These are phyloP conservation scores for Graphilbum sp. DNA, from an alignment of 2,329 filamentous ascomycete species.

Conservation along the genomic window DNA sequence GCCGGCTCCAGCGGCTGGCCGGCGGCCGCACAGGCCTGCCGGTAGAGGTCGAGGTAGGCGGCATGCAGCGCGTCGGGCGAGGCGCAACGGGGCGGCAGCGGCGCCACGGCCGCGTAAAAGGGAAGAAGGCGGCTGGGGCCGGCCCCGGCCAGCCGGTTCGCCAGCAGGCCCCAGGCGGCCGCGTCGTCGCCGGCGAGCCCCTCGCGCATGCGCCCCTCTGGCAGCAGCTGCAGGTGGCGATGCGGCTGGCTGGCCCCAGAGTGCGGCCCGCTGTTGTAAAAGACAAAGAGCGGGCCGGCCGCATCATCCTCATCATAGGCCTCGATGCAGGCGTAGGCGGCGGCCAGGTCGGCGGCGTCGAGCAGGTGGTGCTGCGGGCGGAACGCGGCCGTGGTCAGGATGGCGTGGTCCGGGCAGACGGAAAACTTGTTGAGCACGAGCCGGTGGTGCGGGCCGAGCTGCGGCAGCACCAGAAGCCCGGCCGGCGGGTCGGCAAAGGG, in stretches of 20 bases:
- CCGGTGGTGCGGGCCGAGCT: constrained; percentile 29
- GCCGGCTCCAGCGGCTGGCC: background rate
- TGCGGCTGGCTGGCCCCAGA: constrained; percentile 60
- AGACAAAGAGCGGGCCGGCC: constrained; percentile 35
- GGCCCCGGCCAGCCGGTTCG: constrained; percentile 15
- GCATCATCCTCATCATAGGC: constrained; percentile 27
- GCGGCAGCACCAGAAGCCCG: constrained; percentile 36
- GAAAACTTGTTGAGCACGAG: constrained; percentile 65
- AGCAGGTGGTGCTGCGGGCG: constrained; percentile 49
- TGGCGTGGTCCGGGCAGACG: constrained; percentile 54
- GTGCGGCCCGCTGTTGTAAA: constrained; percentile 54
- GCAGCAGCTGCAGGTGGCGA: constrained; percentile 55
- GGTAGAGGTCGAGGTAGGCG: constrained; percentile 32
- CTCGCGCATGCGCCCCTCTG: constrained; percentile 44
- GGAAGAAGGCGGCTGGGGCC: background rate
- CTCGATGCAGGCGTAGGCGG: constrained; percentile 43
- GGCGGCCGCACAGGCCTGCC: constrained; percentile 24
- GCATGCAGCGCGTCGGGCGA: constrained; percentile 18
- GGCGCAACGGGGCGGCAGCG: background rate
- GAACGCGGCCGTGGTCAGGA: constrained; percentile 48
- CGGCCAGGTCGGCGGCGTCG: constrained; percentile 41
- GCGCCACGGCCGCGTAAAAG: constrained; percentile 5
- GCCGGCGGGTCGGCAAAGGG: constrained; percentile 46
- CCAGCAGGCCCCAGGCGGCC: constrained; percentile 32
- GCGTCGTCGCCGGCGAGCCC: constrained; percentile 21